Evolutionary conservation across 2,329 filamentous ascomycete species (phyloP).

Genomic region (Dothistroma pini): DNA sequence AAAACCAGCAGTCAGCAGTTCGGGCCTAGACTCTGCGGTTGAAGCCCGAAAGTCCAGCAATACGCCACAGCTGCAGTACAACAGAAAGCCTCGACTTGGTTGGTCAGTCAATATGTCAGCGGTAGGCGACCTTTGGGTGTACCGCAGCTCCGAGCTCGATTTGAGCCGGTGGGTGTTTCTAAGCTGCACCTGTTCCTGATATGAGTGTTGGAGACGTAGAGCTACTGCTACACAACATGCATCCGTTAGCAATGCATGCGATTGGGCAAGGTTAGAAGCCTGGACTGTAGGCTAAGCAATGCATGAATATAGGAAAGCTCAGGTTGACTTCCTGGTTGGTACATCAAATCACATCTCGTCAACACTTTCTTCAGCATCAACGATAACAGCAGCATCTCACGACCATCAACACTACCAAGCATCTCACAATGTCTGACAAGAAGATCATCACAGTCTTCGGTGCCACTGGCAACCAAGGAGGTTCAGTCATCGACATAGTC

Average conservation of each 20-base stretch:
- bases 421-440: slow-evolving; percentile 20
- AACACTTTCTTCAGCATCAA: background rate
- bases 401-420: background rate
- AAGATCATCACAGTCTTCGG: slow-evolving; percentile 57
- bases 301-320: background rate
- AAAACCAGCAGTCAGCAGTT: background rate
- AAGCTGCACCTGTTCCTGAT: background rate
- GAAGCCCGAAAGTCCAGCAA: background rate
- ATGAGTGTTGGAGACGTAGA: background rate
- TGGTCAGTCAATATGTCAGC: background rate
- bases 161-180: background rate
- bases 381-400: background rate
- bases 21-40: background rate
- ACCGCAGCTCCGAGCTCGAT: background rate
- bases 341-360: background rate
- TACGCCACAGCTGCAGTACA: background rate
- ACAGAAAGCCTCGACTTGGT: background rate
- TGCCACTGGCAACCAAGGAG: slow-evolving; percentile 59
- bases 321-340: background rate
- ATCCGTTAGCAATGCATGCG: background rate
- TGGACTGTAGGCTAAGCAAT: background rate
- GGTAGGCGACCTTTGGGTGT: background rate
- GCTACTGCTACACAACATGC: background rate
- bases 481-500: slow-evolving; percentile 49
- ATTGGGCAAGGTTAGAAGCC: background rate